A percentile compares a stretch with the other conserved stretches of the same genome.
Conservation (phyloP, 805 yeast genomes). For the Candida namnaoensis region DNA sequence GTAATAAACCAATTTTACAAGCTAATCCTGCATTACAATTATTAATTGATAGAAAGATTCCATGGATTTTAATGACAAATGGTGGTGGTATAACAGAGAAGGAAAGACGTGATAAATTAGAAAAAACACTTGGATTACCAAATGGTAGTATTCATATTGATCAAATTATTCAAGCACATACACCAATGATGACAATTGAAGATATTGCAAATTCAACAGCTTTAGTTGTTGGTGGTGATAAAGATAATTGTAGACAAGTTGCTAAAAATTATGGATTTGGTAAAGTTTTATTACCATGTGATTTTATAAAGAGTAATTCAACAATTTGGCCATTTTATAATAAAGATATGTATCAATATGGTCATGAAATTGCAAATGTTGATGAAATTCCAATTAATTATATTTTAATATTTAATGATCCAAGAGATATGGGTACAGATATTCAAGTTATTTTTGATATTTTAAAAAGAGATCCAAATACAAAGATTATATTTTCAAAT, state of each 20-base stretch:
- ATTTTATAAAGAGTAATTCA: slow-evolving; percentile 55
- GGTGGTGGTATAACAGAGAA: slow-evolving; percentile 80
- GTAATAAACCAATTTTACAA: slow-evolving; percentile 53
- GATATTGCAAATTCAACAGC: slow-evolving; percentile 46
- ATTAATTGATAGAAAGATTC: slow-evolving; percentile 46
- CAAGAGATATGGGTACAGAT: slow-evolving; percentile 84
- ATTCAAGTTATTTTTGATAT: slow-evolving; percentile 69
- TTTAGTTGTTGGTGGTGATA: slow-evolving; percentile 78
- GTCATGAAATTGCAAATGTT: slow-evolving; percentile 11
- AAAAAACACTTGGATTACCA: slow-evolving; percentile 14
- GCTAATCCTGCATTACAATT: slow-evolving; percentile 57
- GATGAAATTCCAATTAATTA: slow-evolving; percentile 40
- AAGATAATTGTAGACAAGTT: slow-evolving; percentile 59
- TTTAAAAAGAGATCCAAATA: slow-evolving; percentile 52
- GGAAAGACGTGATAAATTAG: slow-evolving; percentile 46
- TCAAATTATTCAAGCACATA: slow-evolving; percentile 81
- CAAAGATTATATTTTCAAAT: slow-evolving; percentile 75
- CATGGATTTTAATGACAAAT: slow-evolving; percentile 77
- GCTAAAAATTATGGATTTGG: slow-evolving; percentile 73
- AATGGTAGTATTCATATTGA: slow-evolving; percentile 25
- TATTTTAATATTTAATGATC: slow-evolving; percentile 78
- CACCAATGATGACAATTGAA: slow-evolving; percentile 65
- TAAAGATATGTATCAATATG: slow-evolving; percentile 32
- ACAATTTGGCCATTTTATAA: slow-evolving; percentile 75
- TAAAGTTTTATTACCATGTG: slow-evolving; percentile 67